Base-by-base conservation (phyloP, 305 asterid genomes). In the Striga hermonthica region DNA sequence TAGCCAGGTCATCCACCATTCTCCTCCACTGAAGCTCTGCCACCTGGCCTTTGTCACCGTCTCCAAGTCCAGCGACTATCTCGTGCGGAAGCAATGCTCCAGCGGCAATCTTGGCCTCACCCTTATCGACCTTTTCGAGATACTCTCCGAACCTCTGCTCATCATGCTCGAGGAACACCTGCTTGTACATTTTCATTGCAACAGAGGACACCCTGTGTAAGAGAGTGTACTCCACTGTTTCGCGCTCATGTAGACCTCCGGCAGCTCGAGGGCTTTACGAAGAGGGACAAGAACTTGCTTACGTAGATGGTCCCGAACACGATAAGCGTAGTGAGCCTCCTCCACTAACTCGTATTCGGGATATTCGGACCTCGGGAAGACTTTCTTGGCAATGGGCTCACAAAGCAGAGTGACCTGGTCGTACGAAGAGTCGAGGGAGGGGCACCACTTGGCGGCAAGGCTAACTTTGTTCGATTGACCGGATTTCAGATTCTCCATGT, bases 381-480 rank as follows among this genome's bases (percentile, higher is more conserved):
- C 73, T 66, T 57, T 77, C 36, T 10, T 73, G 0, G 77, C 85
- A 1, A 80, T 82, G 4, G 78, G 4, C 49, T 75, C 79, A 31
- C 87, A 82, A 41, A 80, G 3, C 13, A 78, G 66, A 0, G 80
- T 77, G 0, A 7, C 4, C 36, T 37, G 57, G 41, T 82, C 82
- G 39, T 63, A 80, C 3, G 75, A 69, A 0, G 79, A 78, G 52
- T 78, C 79, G 22, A 78, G 53, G 3, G 80, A 73, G 0, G 85
- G 82, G 62, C 88, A 80, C 85, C 88, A 82, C 53, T 82, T 80
- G 0, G 82, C 80, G 3, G 82, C 85, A 0, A 76, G 77, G 52
- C 85, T 78, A 48, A 80, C 75, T 22, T 71, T 62, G 2, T 1
- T 28, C 52, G 36, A n/a, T 2, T 82, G 75, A 2, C 34, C 78